phyloP scores from a whole-genome alignment of 2,329 filamentous ascomycete genomes.

The Ceratocystis cubensis region DNA sequence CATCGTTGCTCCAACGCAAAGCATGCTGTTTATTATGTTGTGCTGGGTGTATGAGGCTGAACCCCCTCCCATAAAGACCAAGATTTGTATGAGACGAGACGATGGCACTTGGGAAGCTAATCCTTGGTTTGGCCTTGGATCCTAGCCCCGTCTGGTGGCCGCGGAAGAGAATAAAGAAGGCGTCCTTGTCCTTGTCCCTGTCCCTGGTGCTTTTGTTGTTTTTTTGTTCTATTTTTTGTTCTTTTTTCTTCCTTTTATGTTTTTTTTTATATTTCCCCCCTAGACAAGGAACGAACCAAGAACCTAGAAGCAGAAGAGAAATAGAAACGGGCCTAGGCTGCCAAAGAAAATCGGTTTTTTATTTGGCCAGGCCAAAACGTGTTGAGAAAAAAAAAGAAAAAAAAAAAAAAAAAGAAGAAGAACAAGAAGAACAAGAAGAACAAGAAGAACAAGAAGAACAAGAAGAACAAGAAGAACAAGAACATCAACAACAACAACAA shows the following conservation, averaged over 20 bases:
- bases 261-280: neutral
- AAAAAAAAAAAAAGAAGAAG: neutral
- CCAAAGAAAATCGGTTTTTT: neutral
- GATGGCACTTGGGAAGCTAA: slow-evolving; percentile 1
- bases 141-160: neutral
- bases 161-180: neutral
- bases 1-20: neutral
- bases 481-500: no score
- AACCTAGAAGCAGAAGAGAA: neutral
- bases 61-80: neutral
- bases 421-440: neutral
- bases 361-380: neutral
- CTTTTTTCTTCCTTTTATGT: neutral
- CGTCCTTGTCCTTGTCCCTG: no score
- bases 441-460: neutral
- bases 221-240: neutral
- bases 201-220: neutral
- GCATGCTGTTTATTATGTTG: neutral
- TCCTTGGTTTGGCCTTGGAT: neutral
- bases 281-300: slow-evolving; percentile 1
- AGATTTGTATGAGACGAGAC: slow-evolving; percentile 6
- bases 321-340: neutral
- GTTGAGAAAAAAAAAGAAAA: neutral
- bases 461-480: neutral
- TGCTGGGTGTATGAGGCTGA: neutral